Base-by-base conservation (phyloP, 352 stramenopile genomes). In the Globisporangium megalacanthum region DNA sequence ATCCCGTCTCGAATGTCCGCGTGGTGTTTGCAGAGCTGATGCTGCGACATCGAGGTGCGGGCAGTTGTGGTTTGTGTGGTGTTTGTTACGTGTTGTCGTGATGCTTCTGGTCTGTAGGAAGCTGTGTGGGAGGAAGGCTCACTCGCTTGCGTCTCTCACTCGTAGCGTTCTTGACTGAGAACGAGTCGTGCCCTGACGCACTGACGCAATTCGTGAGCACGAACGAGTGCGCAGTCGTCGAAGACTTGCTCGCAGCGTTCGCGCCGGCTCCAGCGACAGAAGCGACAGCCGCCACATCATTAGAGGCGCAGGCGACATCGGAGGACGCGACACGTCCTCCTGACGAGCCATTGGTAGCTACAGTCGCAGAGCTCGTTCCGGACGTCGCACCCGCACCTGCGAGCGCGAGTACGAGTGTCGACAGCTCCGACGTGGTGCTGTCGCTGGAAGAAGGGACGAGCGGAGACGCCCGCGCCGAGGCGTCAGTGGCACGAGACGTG, bases 1-100 rank as follows among this genome's bases (percentile, higher is more conserved):
- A 93, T 64, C 59, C 64, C 3, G 83, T 93, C 31, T 88, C 75
- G 13, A 93, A 93, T 50, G 83, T 93, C 5, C 80, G 83, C 15
- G 56, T 84, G 14, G 64, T 91, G 44, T 83, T 87, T 57, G 77
- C 65, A 0, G 69, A 80, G 42, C 70, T 72, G 22, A 48, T 80
- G 25, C 36, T 87, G 46, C 54, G 66, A 49, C 64, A 91, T 63
- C 75, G 74, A 66, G 71, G 64, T 77, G 41, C 31, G 65, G 11
- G 14, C 31, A 25, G 13, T 13, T 52, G 29, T 20, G 11, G 48
- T 5, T 15, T 52, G 29, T 20, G 11, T 19, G 4, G 11, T 41
- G 10, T 22, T 44, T 41, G 10, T 22, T 44, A n/a, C 11, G 11
- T 49, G 8, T 17, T 55, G 6, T 39, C 4, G 3, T 9, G 42